Evolutionary conservation across 768 basidiomycete species (phyloP), one percentile per base, ranked within the genome.

Genomic region (Gyrodon lividus): DNA sequence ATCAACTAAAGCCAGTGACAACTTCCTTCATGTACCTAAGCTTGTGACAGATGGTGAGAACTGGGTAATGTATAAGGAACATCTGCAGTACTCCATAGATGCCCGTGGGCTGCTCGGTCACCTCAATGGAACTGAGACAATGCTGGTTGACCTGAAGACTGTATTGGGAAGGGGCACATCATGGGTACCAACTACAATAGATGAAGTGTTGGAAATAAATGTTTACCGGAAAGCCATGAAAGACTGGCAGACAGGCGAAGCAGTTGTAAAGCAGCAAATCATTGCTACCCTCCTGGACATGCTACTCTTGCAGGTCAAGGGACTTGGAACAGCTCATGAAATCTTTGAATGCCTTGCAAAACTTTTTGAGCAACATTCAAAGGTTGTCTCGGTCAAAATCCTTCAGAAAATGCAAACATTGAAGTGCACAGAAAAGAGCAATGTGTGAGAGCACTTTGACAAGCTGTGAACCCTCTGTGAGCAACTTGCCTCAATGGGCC

Each of bases 401-500:
- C 30, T 8, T 2, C 24, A 20, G 10, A 35, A 52, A 22, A 43
- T 52, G 1, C 44, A 46, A 5, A 28, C 42, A 12, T 19, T 31
- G 19, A 34, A 46, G 13, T 46, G 43, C 16, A 28, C 34, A 4
- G 70, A 72, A 22, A 61, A 63, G 8, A 64, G 59, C 5, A 64
- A 74, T 52, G 55, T 72, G 4, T 56, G 60, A 13, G 51, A 56
- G 8, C 72, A 73, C 57, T 62, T 74, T 26, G 56, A 57, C 17
- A 64, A 57, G 48, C 40, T 74, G 20, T 20, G 51, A 9, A 57
- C 49, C 16, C 64, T 72, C 60, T 55, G 52, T 3, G 66, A 73
- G 45, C 59, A 72, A 30, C 63, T 75, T 12, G 62, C 69, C 0
- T 61, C 67, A 4, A 68, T 72, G 64, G 71, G 69, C 10, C 53